These are phyloP conservation scores for Fagopyrum tataricum DNA, from an alignment of 148 eudicot genomes.

Conservation along the genomic window DNA sequence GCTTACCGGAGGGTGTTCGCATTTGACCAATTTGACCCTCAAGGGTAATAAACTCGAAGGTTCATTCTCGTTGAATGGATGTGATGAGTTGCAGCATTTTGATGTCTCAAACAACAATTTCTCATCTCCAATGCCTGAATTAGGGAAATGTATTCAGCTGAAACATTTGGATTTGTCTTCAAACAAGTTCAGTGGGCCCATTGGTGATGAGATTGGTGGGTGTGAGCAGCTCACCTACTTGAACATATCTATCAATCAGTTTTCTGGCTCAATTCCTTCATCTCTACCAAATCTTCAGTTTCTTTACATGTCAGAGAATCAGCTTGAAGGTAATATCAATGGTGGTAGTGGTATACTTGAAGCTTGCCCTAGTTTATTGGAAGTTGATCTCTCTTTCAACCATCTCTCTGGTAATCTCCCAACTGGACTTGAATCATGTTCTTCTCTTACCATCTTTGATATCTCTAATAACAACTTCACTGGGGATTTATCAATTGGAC, in stretches of 20 bases:
- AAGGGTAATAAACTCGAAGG: conserved; percentile 59
- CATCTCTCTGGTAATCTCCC: conserved; percentile 68
- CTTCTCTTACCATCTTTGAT: conserved; percentile 41
- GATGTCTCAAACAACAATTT: conserved; percentile 71
- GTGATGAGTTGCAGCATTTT: conserved; percentile 35
- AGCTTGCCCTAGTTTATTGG: conserved; percentile 44
- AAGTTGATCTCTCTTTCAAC: conserved; percentile 61
- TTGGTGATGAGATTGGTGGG: conserved; percentile 23
- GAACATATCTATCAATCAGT: conserved; percentile 23
- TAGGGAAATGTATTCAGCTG: conserved; percentile 35
- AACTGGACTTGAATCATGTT: conserved; percentile 48
- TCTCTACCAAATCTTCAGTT: conserved; percentile 4
- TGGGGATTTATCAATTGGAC: conserved; percentile 62
- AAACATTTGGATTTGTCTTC: conserved; percentile 61
- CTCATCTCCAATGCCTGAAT: conserved; percentile 31
- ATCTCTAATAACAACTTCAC: conserved; percentile 65
- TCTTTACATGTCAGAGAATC: conserved; percentile 9
- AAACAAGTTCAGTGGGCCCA: conserved; percentile 49
- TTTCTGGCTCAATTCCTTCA: conserved; percentile 7
- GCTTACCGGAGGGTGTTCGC: conserved; percentile 29
- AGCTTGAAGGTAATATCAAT: not conserved
- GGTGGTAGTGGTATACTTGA: conserved; percentile 25
- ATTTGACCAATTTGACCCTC: conserved; percentile 33
- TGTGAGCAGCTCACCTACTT: conserved; percentile 44
- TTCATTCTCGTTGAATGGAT: conserved; percentile 29